Evolutionary conservation across 2,329 filamentous ascomycete species (phyloP).

Genomic region (Aspergillus sp.): DNA sequence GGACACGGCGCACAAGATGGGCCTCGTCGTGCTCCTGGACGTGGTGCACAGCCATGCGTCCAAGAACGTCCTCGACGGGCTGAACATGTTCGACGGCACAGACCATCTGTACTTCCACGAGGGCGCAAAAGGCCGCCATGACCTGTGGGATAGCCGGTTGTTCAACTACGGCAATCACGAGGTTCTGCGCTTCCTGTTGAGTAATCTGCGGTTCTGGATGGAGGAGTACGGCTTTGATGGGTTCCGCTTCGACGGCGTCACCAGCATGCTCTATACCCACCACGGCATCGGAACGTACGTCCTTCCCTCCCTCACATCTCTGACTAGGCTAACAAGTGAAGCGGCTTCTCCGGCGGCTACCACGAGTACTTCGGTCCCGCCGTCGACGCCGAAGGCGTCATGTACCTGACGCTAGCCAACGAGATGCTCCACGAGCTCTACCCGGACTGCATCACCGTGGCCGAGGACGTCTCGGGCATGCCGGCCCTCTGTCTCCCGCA

Average conservation of each 20-base stretch:
- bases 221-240: conserved; percentile 96
- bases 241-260: conserved; percentile 97
- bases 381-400: conserved; percentile 90
- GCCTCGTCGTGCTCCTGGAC: conserved; percentile 86
- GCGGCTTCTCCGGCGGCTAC: conserved; percentile 94
- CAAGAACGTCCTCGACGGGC: conserved; percentile 91
- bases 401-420: conserved; percentile 95
- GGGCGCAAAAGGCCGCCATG: conserved; percentile 79
- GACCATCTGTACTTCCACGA: conserved; percentile 96
- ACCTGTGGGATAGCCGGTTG: conserved; percentile 91
- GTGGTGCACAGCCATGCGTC: conserved; percentile 97
- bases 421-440: conserved; percentile 92
- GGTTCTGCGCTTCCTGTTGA: conserved; percentile 90
- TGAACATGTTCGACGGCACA: conserved; percentile 94
- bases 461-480: conserved; percentile 98
- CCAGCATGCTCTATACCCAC: conserved; percentile 94
- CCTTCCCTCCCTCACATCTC: neutral
- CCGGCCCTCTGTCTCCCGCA: conserved; percentile 88
- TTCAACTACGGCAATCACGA: conserved; percentile 98
- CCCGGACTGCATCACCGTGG: conserved; percentile 83
- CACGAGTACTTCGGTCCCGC: conserved; percentile 92
- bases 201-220: conserved; percentile 98
- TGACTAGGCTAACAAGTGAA: conserved; percentile 33
- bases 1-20: conserved; percentile 88
- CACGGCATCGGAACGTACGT: conserved; percentile 95